Conservation (phyloP, 1,284 basidiomycete genomes). For the Marasmius oreades region DNA sequence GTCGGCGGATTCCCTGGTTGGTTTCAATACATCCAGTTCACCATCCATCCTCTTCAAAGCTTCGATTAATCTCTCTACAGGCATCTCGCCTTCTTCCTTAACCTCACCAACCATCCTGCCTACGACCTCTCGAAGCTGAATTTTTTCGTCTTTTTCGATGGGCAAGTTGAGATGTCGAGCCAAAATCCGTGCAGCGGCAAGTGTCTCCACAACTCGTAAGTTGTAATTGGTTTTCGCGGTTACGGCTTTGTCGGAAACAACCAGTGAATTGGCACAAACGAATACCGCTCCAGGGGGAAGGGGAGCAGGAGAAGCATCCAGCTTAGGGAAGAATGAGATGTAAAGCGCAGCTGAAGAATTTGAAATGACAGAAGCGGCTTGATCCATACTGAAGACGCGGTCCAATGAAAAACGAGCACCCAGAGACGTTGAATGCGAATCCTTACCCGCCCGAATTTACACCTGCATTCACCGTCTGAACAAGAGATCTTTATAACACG, state of each 20-base stretch:
- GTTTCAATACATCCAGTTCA: constrained; percentile 53
- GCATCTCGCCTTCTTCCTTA: constrained; percentile 36
- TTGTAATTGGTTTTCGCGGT: constrained; percentile 80
- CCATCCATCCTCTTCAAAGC: constrained; percentile 45
- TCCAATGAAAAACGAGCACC: constrained; percentile 2
- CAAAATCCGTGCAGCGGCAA: constrained; percentile 74
- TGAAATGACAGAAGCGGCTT: constrained; percentile 79
- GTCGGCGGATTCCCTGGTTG: constrained; percentile 26
- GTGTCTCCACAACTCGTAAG: constrained; percentile 83
- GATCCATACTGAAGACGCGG: constrained; percentile 62
- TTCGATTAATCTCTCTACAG: constrained; percentile 39
- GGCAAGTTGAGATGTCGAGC: constrained; percentile 50
- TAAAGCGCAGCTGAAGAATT: constrained; percentile 69
- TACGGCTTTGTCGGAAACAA: constrained; percentile 79
- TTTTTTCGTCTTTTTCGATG: constrained; percentile 41
- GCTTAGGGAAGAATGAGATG: constrained; percentile 77
- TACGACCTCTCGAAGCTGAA: constrained; percentile 51
- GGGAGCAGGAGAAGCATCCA: constrained; percentile 61
- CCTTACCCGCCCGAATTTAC: constrained; percentile 75
- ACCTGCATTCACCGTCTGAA: constrained; percentile 4
- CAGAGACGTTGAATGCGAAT: background rate
- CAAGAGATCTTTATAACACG: background rate
- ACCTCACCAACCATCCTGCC: constrained; percentile 45
- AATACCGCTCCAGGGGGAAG: constrained; percentile 57
- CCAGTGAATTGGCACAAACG: constrained; percentile 82